Conservation (phyloP, 768 basidiomycete species). For the Psilocybe cubensis region DNA sequence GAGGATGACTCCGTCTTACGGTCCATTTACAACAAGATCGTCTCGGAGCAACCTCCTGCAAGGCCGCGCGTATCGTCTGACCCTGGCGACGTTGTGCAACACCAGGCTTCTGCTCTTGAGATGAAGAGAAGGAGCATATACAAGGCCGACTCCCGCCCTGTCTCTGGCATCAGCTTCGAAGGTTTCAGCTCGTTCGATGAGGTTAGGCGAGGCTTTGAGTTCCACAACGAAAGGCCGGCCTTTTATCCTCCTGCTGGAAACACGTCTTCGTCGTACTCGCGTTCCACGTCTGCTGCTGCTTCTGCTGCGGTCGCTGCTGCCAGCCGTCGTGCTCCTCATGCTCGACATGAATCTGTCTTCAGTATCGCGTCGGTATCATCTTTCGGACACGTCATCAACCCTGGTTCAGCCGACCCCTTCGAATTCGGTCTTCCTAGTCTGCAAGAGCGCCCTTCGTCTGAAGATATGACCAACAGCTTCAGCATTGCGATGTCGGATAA, state of each 20-base stretch:
- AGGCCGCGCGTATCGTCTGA: conserved; percentile 47
- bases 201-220: conserved; percentile 80
- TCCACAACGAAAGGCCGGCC: conserved; percentile 58
- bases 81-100: conserved; percentile 28
- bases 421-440: conserved; percentile 65
- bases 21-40: conserved; percentile 55
- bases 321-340: conserved; percentile 40
- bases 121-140: conserved; percentile 27
- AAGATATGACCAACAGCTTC: conserved; percentile 51
- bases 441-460: conserved; percentile 58
- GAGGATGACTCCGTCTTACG: conserved; percentile 58
- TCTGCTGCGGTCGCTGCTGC: neutral
- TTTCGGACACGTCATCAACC: conserved; percentile 68
- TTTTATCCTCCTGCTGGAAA: conserved; percentile 59
- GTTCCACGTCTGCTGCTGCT: neutral
- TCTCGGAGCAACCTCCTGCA: conserved; percentile 32
- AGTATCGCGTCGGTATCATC: conserved; percentile 84
- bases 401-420: conserved; percentile 72
- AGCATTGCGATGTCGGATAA: conserved; percentile 48
- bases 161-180: conserved; percentile 66
- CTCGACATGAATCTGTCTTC: conserved; percentile 60
- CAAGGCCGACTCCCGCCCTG: conserved; percentile 37
- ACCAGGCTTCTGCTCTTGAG: conserved; percentile 1
- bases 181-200: conserved; percentile 81
- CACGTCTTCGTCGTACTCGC: neutral